Evolutionary conservation across 441 rosid genomes (phyloP).

Genomic region (Arabidopsis lyrata): DNA sequence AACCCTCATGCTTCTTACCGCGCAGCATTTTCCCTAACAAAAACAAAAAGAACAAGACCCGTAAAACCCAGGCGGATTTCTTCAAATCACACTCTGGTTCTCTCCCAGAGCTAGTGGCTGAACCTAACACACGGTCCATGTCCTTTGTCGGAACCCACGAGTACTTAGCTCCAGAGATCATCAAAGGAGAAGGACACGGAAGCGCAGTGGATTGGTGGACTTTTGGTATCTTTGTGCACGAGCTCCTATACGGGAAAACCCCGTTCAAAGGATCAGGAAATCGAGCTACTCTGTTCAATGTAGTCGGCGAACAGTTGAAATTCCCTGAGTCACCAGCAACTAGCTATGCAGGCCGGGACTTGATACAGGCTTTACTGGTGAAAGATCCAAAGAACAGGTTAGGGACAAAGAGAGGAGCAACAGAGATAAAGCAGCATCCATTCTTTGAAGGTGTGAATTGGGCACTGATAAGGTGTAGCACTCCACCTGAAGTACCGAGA

Average conservation of each 20-base stretch:
- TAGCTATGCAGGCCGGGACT: constrained; percentile 79
- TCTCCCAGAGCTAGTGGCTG: constrained; percentile 93
- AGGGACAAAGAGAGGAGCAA: constrained; percentile 96
- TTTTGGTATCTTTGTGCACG: constrained; percentile 89
- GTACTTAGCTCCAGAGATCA: constrained; percentile 98
- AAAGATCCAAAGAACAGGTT: constrained; percentile 94
- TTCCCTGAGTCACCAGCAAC: constrained; percentile 94
- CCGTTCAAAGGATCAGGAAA: constrained; percentile 98
- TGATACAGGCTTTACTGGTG: constrained; percentile 83
- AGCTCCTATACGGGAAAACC: constrained; percentile 83
- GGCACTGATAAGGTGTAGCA: constrained; percentile 96
- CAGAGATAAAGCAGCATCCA: constrained; percentile 98
- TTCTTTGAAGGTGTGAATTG: constrained; percentile 96
- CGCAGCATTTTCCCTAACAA: constrained; percentile 76
- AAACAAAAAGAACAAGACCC: constrained; percentile 78
- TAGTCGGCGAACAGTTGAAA: constrained; percentile 90
- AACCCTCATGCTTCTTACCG: constrained; percentile 89
- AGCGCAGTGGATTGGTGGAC: constrained; percentile 99
- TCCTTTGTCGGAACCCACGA: constrained; percentile 98
- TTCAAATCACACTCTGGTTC: constrained; percentile 57
- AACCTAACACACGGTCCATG: constrained; percentile 97
- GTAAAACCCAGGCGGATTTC: constrained; percentile 61
- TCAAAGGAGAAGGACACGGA: constrained; percentile 97
- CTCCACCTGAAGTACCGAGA: constrained; percentile 96
- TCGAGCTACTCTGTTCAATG: constrained; percentile 92